phyloP scores from a whole-genome alignment of 805 yeast genomes.

The Kluyveromyces aestuarii region DNA sequence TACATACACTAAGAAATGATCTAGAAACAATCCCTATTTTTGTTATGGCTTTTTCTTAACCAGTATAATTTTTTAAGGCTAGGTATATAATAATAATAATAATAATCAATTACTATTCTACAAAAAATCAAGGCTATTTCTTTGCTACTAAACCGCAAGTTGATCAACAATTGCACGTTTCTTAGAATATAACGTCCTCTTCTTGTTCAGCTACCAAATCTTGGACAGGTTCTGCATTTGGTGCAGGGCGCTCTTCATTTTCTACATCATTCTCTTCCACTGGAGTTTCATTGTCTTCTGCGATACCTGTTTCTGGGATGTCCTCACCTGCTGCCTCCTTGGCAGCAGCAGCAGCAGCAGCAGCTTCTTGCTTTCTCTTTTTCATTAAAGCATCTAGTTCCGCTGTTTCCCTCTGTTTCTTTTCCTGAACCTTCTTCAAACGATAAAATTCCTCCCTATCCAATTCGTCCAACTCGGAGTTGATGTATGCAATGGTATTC shows the following conservation, averaged over 20 bases:
- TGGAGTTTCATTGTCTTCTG: slow-evolving; percentile 9
- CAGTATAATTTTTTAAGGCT: no score
- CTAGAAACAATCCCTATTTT: no score
- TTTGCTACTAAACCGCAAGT: neutral
- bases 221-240: slow-evolving; percentile 8
- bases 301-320: slow-evolving; percentile 14
- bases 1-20: no score
- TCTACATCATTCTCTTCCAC: slow-evolving; percentile 10
- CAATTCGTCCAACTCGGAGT: slow-evolving; percentile 92
- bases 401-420: slow-evolving; percentile 76
- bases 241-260: slow-evolving; percentile 3
- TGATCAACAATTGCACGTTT: neutral
- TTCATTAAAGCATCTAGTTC: slow-evolving; percentile 47
- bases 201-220: slow-evolving; percentile 33
- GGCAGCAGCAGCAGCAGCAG: slow-evolving; percentile 5
- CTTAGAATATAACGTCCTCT: slow-evolving; percentile 38
- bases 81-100: no score
- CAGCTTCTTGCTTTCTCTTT: slow-evolving; percentile 20
- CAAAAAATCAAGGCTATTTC: neutral
- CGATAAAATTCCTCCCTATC: slow-evolving; percentile 98
- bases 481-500: slow-evolving; percentile 85
- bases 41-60: no score
- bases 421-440: slow-evolving; percentile 91
- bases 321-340: slow-evolving; percentile 12
- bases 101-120: neutral